Evolutionary conservation across 1,139 yeast species (phyloP).

Genomic region (Hyphopichia pseudoburtonii): DNA sequence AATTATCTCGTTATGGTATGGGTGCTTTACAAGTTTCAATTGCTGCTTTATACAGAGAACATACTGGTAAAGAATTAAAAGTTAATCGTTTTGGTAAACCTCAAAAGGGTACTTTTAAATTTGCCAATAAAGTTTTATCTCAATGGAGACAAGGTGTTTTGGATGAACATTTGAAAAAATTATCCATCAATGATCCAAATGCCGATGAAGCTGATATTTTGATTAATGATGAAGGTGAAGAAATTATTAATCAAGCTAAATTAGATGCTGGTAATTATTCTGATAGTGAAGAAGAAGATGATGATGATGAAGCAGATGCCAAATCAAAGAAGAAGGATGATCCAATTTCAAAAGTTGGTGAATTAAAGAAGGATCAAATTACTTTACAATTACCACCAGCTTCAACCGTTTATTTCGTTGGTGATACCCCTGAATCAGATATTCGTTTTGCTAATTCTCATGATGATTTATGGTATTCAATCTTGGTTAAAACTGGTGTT

Average conservation of each 20-base stretch:
- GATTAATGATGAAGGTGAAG: conserved; percentile 50
- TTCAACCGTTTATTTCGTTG: conserved; percentile 82
- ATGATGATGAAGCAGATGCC: conserved; percentile 20
- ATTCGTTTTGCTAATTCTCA: conserved; percentile 85
- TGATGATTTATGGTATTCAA: conserved; percentile 81
- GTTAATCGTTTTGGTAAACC: conserved; percentile 85
- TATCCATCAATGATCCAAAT: conserved; percentile 45
- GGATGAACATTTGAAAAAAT: conserved; percentile 66
- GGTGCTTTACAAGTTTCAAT: conserved; percentile 85
- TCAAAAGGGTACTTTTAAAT: conserved; percentile 78
- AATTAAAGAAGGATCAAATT: conserved; percentile 35
- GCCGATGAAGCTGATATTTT: conserved; percentile 49
- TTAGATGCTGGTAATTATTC: conserved; percentile 37
- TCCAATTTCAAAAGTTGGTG: conserved; percentile 31
- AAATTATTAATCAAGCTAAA: conserved; percentile 45
- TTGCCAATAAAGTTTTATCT: conserved; percentile 72
- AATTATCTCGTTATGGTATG: conserved; percentile 80
- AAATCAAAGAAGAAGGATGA: conserved; percentile 6
- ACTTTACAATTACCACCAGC: conserved; percentile 73
- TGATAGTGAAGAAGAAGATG: conserved; percentile 33
- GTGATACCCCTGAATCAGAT: conserved; percentile 92
- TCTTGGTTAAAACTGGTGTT: conserved; percentile 84
- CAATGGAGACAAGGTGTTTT: conserved; percentile 77
- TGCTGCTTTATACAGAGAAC: conserved; percentile 78
- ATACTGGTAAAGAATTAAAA: conserved; percentile 73